Conservation (phyloP, 2,329 filamentous ascomycete genomes). For the Nectriaceae sp. region DNA sequence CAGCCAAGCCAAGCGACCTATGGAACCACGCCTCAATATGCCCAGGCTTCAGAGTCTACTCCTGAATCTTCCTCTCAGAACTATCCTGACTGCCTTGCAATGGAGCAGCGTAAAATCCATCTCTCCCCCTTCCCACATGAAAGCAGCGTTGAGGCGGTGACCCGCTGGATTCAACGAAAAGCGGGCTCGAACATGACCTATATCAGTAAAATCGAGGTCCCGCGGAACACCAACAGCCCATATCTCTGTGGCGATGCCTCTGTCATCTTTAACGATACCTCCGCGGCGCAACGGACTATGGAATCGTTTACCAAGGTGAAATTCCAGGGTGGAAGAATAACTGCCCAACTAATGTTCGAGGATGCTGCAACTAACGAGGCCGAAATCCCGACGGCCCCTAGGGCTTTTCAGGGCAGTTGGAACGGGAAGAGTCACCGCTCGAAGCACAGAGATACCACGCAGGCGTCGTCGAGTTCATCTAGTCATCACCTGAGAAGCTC, state of each 20-base stretch:
- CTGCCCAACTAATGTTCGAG: slow-evolving; percentile 23
- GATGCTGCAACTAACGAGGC: slow-evolving; percentile 10
- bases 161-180: slow-evolving; percentile 29
- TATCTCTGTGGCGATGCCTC: slow-evolving; percentile 29
- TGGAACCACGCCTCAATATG: not conserved
- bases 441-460: slow-evolving; percentile 18
- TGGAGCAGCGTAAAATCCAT: slow-evolving; percentile 25
- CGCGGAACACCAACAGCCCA: slow-evolving; percentile 19
- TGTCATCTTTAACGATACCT: slow-evolving; percentile 23
- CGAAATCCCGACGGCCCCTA: slow-evolving; percentile 11
- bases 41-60: not conserved
- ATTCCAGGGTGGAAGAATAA: slow-evolving; percentile 28
- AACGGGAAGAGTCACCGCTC: slow-evolving; percentile 11
- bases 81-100: slow-evolving; percentile 6
- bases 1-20: slow-evolving; percentile 7
- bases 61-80: not conserved
- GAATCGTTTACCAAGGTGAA: slow-evolving; percentile 27
- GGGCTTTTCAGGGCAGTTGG: slow-evolving; percentile 1
- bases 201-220: slow-evolving; percentile 29
- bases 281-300: slow-evolving; percentile 23
- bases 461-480: slow-evolving; percentile 1
- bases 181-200: slow-evolving; percentile 17
- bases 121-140: slow-evolving; percentile 29
- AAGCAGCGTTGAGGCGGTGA: slow-evolving; percentile 23
- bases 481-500: not conserved